Conservation (phyloP, 2,329 filamentous ascomycete species). For the Bimuria novae-zelandiae region DNA sequence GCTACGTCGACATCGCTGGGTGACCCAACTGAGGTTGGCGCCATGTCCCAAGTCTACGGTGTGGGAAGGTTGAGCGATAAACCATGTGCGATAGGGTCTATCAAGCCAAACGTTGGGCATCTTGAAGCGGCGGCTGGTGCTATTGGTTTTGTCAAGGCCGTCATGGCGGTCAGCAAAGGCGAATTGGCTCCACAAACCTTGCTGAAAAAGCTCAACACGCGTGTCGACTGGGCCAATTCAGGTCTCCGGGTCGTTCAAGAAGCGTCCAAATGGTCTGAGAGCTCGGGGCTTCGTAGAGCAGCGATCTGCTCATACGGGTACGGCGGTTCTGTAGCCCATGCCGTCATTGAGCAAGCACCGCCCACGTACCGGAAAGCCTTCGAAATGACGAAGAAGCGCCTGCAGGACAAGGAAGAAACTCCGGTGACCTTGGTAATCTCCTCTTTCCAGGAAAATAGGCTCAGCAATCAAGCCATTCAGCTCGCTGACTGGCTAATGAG, state of each 20-base stretch:
- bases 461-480: constrained; percentile 23
- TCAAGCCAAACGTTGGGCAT: constrained; percentile 50
- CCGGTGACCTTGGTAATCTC: constrained; percentile 30
- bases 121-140: constrained; percentile 47
- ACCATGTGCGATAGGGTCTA: constrained; percentile 12
- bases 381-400: background rate
- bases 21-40: constrained; percentile 33
- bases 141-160: constrained; percentile 45
- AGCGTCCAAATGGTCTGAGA: constrained; percentile 25
- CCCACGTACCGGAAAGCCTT: constrained; percentile 1
- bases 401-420: background rate
- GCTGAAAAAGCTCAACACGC: constrained; percentile 37
- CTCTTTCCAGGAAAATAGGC: constrained; percentile 40
- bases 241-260: constrained; percentile 38
- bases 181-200: constrained; percentile 33
- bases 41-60: constrained; percentile 28
- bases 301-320: constrained; percentile 54
- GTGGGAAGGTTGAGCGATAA: constrained; percentile 1
- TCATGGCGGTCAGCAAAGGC: constrained; percentile 45
- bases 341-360: constrained; percentile 44
- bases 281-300: constrained; percentile 32
- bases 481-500: constrained; percentile 30
- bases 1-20: constrained; percentile 65
- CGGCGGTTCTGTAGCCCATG: constrained; percentile 50
- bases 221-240: constrained; percentile 32